Base-by-base conservation (phyloP, 2,329 filamentous ascomycete species). In the Aspergillus bombycis region DNA sequence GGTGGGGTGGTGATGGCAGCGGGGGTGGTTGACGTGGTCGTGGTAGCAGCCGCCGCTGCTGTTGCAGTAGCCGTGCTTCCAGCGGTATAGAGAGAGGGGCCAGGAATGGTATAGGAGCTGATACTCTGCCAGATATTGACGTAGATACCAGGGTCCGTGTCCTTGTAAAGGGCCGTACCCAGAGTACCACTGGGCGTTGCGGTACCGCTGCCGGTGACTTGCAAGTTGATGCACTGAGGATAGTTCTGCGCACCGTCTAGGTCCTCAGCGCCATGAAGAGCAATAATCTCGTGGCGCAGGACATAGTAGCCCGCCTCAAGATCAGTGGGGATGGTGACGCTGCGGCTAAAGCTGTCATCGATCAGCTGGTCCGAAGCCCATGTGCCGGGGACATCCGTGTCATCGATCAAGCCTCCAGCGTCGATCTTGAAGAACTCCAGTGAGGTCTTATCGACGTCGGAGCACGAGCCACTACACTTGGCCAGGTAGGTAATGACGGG, bases 401-500 rank as follows among this genome's bases (percentile, higher is more conserved):
- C 77, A 64, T 78, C 71, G 61, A 83, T 77, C 67, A 86, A 80
- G 50, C 86, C 87, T 32, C 75, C 79, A 38, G 80, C 81, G 45
- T 83, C 81, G 62, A 89, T 88, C 81, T 90, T 90, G 82, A 87
- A 85, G 76, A 84, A 89, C 64, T 83, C 73, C 43, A 88, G 79
- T 3, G 77, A 71, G 0, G 73, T 77, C 72, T 85, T 84, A 72
- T 84, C 81, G 62, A 82, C 84, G 0, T 75, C 73, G 50, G 82
- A 78, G 72, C 84, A 88, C 71, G 85, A 81, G 28, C 81, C 83
- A 55, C 81, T 74, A 73, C 85, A 87, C 63, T 80, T 80, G 46
- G 88, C 88, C 8, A 89, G 79, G 78, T 89, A 89, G 74, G 84
- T 83, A 63, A 89, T 80, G 65, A 89, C 82, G 7, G 88, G 87